These are phyloP conservation scores for Collybiopsis confluens DNA, from an alignment of 768 basidiomycete species.

Conservation along the genomic window DNA sequence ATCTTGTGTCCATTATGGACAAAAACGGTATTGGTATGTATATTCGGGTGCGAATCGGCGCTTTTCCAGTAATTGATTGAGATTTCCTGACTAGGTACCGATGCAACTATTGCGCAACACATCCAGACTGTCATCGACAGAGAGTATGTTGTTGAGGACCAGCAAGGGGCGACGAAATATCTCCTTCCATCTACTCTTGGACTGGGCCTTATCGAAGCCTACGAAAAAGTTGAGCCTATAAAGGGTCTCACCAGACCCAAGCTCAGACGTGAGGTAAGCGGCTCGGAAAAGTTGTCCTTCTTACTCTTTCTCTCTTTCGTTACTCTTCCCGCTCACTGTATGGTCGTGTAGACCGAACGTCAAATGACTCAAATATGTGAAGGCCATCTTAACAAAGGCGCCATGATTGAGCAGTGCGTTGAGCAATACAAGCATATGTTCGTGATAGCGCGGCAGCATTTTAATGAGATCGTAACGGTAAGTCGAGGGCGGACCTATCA, in stretches of 20 bases:
- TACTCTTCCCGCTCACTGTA: background rate
- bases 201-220: slow-evolving; percentile 91
- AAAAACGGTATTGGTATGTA: slow-evolving; percentile 92
- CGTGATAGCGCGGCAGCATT: slow-evolving; percentile 68
- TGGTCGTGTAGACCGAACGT: slow-evolving; percentile 88
- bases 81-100: slow-evolving; percentile 62
- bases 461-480: slow-evolving; percentile 69
- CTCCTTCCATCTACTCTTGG: slow-evolving; percentile 93
- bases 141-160: slow-evolving; percentile 83
- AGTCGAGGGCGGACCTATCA: slow-evolving; percentile 23
- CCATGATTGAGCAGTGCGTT: slow-evolving; percentile 79
- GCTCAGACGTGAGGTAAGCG: slow-evolving; percentile 84
- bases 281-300: background rate
- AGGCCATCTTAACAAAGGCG: slow-evolving; percentile 67
- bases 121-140: slow-evolving; percentile 91
- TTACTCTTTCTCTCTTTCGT: background rate
- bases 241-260: slow-evolving; percentile 91
- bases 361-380: slow-evolving; percentile 94
- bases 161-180: slow-evolving; percentile 85
- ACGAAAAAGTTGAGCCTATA: slow-evolving; percentile 86
- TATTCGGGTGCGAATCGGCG: background rate
- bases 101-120: slow-evolving; percentile 97
- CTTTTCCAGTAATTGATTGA: background rate
- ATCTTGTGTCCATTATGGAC: slow-evolving; percentile 95
- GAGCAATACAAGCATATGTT: slow-evolving; percentile 93